Percentiles rank a stretch among this genome's conserved stretches.
Conservation (phyloP, 129 eudicot species). For the Sambucus nigra region DNA sequence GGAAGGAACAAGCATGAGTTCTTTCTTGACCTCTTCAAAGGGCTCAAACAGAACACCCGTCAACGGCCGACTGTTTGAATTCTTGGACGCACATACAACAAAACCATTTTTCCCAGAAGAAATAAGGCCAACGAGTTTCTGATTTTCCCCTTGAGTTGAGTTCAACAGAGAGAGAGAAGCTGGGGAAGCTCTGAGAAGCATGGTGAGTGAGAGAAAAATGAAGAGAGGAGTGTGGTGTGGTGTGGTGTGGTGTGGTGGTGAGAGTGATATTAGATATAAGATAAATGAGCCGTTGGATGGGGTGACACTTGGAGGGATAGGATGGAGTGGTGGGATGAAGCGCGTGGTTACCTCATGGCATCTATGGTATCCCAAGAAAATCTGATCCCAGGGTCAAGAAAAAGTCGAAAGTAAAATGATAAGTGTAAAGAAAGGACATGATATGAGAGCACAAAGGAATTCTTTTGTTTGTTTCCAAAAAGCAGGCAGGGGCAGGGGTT, state of each 20-base stretch:
- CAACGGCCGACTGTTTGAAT: conserved; percentile 39
- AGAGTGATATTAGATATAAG: neutral
- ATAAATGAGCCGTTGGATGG: conserved; percentile 27
- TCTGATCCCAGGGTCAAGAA: no score
- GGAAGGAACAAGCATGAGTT: conserved; percentile 58
- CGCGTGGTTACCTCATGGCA: conserved; percentile 46
- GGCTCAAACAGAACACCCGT: conserved; percentile 70
- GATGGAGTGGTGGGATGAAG: conserved; percentile 16
- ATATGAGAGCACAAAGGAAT: no score
- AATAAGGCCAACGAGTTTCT: neutral
- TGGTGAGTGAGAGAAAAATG: neutral
- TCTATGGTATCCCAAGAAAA: neutral
- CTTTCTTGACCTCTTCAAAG: conserved; percentile 80
- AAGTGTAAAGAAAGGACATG: no score
- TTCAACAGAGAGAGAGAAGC: conserved; percentile 19
- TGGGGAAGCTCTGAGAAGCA: conserved; percentile 31
- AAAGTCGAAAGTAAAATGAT: no score
- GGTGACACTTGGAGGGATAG: conserved; percentile 27
- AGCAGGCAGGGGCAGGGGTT: no score
- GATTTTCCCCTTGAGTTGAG: conserved; percentile 13
- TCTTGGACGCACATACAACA: conserved; percentile 35
- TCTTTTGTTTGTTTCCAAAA: no score
- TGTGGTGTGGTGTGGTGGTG: neutral
- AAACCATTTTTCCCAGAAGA: conserved; percentile 17
- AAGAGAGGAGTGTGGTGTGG: neutral